phyloP scores from a whole-genome alignment of 345 rosid genomes.

The Mercurialis annua region DNA sequence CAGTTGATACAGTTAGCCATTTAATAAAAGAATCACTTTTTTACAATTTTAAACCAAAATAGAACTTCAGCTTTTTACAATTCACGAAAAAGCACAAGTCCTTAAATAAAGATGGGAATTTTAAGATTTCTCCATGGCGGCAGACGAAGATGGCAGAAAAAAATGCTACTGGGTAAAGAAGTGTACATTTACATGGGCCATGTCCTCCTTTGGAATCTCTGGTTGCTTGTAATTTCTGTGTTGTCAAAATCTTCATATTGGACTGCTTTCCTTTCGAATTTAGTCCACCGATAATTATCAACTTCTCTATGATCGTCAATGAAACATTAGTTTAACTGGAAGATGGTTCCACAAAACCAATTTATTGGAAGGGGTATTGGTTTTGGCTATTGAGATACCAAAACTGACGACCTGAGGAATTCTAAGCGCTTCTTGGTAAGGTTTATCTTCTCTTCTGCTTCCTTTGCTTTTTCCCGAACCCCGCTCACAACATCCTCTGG shows the following conservation, averaged over 20 bases:
- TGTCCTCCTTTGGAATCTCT: neutral
- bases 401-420: conserved; percentile 65
- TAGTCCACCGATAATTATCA: neutral
- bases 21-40: too few relatives aligned
- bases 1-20: too few relatives aligned
- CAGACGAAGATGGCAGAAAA: neutral
- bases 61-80: too few relatives aligned
- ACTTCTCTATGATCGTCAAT: neutral
- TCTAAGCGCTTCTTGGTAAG: conserved; percentile 73
- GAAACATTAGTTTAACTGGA: neutral
- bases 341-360: neutral
- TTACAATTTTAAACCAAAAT: too few relatives aligned
- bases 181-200: neutral
- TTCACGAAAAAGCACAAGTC: too few relatives aligned
- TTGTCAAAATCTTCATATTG: neutral
- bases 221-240: neutral
- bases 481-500: conserved; percentile 78
- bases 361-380: too few relatives aligned
- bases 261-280: neutral
- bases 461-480: conserved; percentile 75
- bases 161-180: neutral
- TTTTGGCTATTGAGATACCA: conserved; percentile 46
- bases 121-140: too few relatives aligned
- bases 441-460: conserved; percentile 81
- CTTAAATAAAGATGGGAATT: too few relatives aligned